These are phyloP conservation scores for Trypanosoma scelopori DNA, from an alignment of 208 protist genomes.

Conservation along the genomic window DNA sequence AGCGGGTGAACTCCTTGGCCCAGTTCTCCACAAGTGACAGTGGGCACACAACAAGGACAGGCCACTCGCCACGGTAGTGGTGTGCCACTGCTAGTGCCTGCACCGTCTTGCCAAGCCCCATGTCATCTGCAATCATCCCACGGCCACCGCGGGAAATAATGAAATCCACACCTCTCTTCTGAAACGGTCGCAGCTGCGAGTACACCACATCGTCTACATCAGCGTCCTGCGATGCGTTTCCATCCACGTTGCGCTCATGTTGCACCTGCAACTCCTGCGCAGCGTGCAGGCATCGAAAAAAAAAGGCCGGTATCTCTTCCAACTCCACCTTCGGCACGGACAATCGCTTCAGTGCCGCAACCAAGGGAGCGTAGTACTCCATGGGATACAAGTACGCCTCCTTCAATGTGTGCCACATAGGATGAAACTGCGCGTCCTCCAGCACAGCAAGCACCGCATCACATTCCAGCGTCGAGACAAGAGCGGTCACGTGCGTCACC, in stretches of 20 bases:
- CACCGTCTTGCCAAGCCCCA: conserved; percentile 97
- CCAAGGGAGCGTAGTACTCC: conserved; percentile 47
- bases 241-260: conserved; percentile 43
- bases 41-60: conserved; percentile 93
- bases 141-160: conserved; percentile 73
- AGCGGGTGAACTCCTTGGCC: conserved; percentile 90
- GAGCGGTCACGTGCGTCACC: conserved; percentile 29
- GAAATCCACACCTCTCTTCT: conserved; percentile 80
- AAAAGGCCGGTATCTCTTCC: conserved; percentile 78
- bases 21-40: conserved; percentile 92
- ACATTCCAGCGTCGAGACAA: conserved; percentile 28
- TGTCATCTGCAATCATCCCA: conserved; percentile 95
- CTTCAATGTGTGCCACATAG: conserved; percentile 52
- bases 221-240: conserved; percentile 22
- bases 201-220: conserved; percentile 72
- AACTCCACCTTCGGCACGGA: conserved; percentile 28
- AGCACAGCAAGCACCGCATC: conserved; percentile 36
- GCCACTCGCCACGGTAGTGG: conserved; percentile 94
- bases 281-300: conserved; percentile 66
- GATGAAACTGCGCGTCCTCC: conserved; percentile 42
- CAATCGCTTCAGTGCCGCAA: conserved; percentile 36
- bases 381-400: conserved; percentile 72
- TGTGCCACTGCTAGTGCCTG: conserved; percentile 93
- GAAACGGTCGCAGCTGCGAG: conserved; percentile 73
- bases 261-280: conserved; percentile 36